Conservation (phyloP, 2,329 filamentous ascomycete genomes). For the Aureobasidium zeae region DNA sequence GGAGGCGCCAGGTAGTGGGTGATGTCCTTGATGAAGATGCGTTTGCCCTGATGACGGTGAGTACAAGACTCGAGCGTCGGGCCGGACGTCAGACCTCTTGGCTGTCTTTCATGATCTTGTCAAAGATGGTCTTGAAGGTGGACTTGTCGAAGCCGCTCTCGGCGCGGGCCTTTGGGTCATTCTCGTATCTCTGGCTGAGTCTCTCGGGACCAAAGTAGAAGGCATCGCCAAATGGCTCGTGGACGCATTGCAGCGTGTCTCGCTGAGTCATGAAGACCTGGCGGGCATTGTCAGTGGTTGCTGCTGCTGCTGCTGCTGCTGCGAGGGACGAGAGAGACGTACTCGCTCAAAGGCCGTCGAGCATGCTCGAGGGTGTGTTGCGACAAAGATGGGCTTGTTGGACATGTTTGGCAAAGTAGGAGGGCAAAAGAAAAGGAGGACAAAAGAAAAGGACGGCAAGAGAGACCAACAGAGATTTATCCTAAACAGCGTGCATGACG, state of each 20-base stretch:
- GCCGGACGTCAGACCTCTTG: conserved; percentile 67
- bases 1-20: conserved; percentile 83
- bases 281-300: conserved; percentile 4
- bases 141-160: conserved; percentile 58
- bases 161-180: conserved; percentile 48
- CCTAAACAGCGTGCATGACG: too few relatives aligned
- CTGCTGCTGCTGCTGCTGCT: not conserved
- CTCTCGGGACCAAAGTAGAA: conserved; percentile 94
- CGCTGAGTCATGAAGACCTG: conserved; percentile 94
- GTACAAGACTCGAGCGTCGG: conserved; percentile 22
- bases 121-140: conserved; percentile 69
- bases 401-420: conserved; percentile 46
- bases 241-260: conserved; percentile 71
- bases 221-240: conserved; percentile 94
- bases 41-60: conserved; percentile 61
- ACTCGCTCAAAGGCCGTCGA: conserved; percentile 96
- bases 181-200: conserved; percentile 66
- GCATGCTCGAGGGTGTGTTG: conserved; percentile 88
- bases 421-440: conserved; percentile 6
- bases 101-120: conserved; percentile 61
- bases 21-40: conserved; percentile 97
- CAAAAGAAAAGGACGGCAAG: conserved; percentile 4
- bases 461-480: conserved; percentile 8
- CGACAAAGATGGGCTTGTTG: conserved; percentile 77
- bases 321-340: conserved; percentile 27